A percentile compares a stretch with the other conserved stretches of the same genome.
Evolutionary conservation across 192 early-diverging fungal species (phyloP).

Genomic region (Backusella liffmaniae): DNA sequence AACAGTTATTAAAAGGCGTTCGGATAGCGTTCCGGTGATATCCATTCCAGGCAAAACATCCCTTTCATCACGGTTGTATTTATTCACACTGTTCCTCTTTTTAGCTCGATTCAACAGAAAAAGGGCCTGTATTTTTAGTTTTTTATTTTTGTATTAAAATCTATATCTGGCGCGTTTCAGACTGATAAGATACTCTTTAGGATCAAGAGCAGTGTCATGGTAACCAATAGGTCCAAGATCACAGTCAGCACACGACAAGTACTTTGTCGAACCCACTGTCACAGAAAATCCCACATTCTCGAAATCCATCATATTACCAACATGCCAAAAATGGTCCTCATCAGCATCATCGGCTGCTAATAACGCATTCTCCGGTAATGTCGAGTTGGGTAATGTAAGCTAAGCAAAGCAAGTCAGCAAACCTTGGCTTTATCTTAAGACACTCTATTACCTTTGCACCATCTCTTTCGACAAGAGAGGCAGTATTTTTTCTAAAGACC

Average conservation of each 20-base stretch:
- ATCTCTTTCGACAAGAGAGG: constrained; percentile 44
- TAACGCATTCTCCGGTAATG: constrained; percentile 7
- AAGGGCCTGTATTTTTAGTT: no score
- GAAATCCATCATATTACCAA: constrained; percentile 70
- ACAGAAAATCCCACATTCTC: constrained; percentile 78
- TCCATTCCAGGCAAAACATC: no score
- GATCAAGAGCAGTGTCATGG: constrained; percentile 47
- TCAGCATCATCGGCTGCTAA: constrained; percentile 14
- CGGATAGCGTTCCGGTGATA: no score
- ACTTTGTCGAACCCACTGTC: constrained; percentile 52
- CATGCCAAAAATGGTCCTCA: constrained; percentile 50
- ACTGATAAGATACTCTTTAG: constrained; percentile 62
- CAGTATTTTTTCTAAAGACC: constrained; percentile 43
- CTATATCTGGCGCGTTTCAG: constrained; percentile 59
- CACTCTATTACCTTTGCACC: constrained; percentile 38
- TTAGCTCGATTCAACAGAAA: no score
- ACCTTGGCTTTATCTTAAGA: not conserved
- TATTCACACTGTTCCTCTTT: no score
- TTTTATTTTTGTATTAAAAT: constrained; percentile 7
- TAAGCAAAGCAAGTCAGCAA: not conserved
- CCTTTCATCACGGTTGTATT: no score
- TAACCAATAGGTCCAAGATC: constrained; percentile 73
- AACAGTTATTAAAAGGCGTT: no score
- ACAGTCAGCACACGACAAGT: constrained; percentile 75
- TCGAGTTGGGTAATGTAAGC: constrained; percentile 19